Evolutionary conservation across 2,329 filamentous ascomycete species (phyloP).

Genomic region (Conoideocrella luteorostrata): DNA sequence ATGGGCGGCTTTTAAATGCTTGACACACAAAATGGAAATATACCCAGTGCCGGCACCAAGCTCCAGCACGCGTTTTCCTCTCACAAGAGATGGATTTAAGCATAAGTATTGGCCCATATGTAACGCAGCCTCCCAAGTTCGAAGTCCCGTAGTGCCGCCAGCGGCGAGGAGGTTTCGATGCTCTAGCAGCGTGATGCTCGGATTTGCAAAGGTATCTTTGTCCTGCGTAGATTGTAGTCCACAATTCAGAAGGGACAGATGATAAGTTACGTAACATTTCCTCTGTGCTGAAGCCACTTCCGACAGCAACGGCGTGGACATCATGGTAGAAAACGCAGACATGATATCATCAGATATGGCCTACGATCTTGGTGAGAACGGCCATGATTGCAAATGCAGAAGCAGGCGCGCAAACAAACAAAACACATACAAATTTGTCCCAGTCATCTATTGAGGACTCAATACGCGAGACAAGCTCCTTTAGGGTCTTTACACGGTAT

Average conservation of each 20-base stretch:
- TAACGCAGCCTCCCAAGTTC: slow-evolving; percentile 76
- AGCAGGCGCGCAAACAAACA: not conserved
- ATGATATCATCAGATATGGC: slow-evolving; percentile 80
- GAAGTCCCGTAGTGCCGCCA: slow-evolving; percentile 65
- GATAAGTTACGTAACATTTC: slow-evolving; percentile 71
- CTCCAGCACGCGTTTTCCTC: slow-evolving; percentile 57
- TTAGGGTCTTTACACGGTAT: slow-evolving; percentile 68
- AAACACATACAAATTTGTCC: slow-evolving; percentile 72
- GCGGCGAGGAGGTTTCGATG: slow-evolving; percentile 63
- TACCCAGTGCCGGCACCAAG: slow-evolving; percentile 73
- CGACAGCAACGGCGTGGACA: slow-evolving; percentile 57
- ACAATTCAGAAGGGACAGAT: slow-evolving; percentile 29
- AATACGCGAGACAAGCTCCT: slow-evolving; percentile 62
- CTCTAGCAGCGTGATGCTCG: slow-evolving; percentile 58
- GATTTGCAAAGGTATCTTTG: slow-evolving; percentile 2
- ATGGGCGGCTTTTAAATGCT: slow-evolving; percentile 51
- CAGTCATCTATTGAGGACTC: slow-evolving; percentile 73
- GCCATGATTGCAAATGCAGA: not conserved
- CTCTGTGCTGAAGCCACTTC: slow-evolving; percentile 61
- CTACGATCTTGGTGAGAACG: slow-evolving; percentile 40
- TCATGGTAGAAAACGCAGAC: slow-evolving; percentile 56
- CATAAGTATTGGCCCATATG: slow-evolving; percentile 66
- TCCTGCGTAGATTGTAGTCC: slow-evolving; percentile 13
- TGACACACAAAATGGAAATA: slow-evolving; percentile 66
- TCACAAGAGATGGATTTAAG: slow-evolving; percentile 36